phyloP scores from a whole-genome alignment of 1,284 basidiomycete genomes.

The Papiliotrema terrestris region DNA sequence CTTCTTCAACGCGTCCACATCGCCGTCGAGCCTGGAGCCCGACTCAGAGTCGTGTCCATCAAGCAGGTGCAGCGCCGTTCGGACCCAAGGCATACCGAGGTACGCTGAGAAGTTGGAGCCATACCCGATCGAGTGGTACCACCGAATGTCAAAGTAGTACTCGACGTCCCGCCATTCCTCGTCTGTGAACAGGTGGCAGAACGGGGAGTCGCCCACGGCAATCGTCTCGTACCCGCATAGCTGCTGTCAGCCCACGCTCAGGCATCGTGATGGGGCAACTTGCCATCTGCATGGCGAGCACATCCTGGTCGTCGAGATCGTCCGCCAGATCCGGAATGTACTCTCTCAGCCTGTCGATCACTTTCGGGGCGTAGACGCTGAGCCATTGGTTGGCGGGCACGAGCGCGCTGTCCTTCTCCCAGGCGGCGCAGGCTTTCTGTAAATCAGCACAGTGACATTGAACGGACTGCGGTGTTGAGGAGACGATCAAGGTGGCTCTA shows the following conservation, averaged over 20 bases:
- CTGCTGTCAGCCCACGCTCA: slow-evolving; percentile 11
- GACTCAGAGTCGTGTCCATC: slow-evolving; percentile 34
- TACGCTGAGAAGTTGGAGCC: slow-evolving; percentile 44
- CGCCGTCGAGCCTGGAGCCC: slow-evolving; percentile 1
- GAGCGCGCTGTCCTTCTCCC: slow-evolving; percentile 48
- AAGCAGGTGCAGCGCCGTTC: slow-evolving; percentile 45
- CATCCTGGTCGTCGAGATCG: slow-evolving; percentile 42
- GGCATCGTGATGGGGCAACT: slow-evolving; percentile 8
- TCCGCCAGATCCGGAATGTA: slow-evolving; percentile 30
- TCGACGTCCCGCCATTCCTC: slow-evolving; percentile 47
- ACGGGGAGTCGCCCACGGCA: slow-evolving; percentile 37
- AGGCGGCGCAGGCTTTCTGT: slow-evolving; percentile 50
- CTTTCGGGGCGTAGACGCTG: slow-evolving; percentile 34
- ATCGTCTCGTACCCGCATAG: slow-evolving; percentile 51
- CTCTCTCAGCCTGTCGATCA: slow-evolving; percentile 32
- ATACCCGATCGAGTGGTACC: slow-evolving; percentile 50
- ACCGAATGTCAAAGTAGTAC: slow-evolving; percentile 48
- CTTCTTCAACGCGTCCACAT: slow-evolving; percentile 11
- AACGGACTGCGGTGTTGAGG: neutral
- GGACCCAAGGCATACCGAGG: slow-evolving; percentile 50
- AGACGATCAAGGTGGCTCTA: neutral
- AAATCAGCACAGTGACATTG: neutral
- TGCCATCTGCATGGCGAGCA: slow-evolving; percentile 49
- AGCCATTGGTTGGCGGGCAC: slow-evolving; percentile 47
- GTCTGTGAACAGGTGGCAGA: slow-evolving; percentile 47